Evolutionary conservation across 208 protist genomes (phyloP), one percentile per base, ranked within the genome.

Genomic region (Leishmania lainsoni): DNA sequence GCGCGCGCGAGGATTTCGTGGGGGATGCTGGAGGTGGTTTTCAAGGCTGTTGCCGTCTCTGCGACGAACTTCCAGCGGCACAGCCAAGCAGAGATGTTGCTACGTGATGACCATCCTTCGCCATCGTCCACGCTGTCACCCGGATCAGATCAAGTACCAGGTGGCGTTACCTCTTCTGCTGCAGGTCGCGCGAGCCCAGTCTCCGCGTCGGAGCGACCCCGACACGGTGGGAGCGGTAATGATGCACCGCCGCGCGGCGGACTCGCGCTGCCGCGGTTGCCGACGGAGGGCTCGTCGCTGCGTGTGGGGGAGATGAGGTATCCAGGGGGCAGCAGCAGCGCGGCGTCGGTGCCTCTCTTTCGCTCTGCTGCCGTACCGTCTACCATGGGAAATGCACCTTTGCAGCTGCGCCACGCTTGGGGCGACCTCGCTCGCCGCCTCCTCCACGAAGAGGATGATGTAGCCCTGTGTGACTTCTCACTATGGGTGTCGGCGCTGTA

Each of bases 401-500:
- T 51, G 26, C 65, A 61, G 39, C 71, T 83, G 63, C 83, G 83
- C 14, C 76, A 73, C 26, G 5, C 42, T 14, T 87, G 83, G 83
- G 54, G 56, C 45, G 52, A 54, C 48, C 56, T 83, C 20, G 39
- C 51, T n/a, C 79, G 59, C 17, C 56, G 68, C 1, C 45, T 87
- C 54, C 65, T 83, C 3, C 66, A 77, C 32, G 12, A 69, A 29
- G 78, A 84, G 32, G 80, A 61, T 12, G 76, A 82, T 32, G 45
- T 63, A 29, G 59, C 78, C 22, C 80, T 74, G 22, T 63, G 72
- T 17, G 48, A 5, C 39, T 5, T 32, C 45, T 82, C 65, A 29
- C 61, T 94, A 12, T 87, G 88, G 79, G 80, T 94, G 68, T 71
- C 58, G 32, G 87, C 86, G 61, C 68, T 96, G 52, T 58, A 88